These are phyloP conservation scores for Lathyrus tuberosus DNA, from an alignment of 306 rosid genomes.

Conservation along the genomic window DNA sequence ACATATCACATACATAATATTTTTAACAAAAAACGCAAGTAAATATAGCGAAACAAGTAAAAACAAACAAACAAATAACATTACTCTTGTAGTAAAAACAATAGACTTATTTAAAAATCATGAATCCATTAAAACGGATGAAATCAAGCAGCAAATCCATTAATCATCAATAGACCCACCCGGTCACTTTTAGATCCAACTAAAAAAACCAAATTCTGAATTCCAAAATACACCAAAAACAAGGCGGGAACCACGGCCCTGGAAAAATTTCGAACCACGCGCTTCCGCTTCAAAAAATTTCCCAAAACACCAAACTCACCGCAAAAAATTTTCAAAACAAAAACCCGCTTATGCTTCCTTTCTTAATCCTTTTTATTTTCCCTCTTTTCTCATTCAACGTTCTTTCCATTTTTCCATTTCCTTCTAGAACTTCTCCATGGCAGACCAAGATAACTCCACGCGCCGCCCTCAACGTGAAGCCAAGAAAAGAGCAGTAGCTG, in stretches of 20 bases:
- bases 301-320: background rate
- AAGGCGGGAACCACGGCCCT: slow-evolving; percentile 21
- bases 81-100: no score
- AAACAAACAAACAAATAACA: no score
- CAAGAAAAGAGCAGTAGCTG: slow-evolving; percentile 59
- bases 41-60: no score
- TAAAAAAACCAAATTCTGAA: background rate
- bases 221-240: background rate
- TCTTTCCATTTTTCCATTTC: background rate
- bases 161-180: background rate
- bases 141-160: background rate
- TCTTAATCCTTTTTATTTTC: slow-evolving; percentile 25
- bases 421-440: slow-evolving; percentile 11
- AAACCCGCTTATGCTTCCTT: background rate
- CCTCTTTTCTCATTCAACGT: background rate
- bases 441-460: slow-evolving; percentile 4
- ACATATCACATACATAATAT: no score
- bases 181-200: background rate
- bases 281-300: slow-evolving; percentile 13
- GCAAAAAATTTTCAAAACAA: background rate
- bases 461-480: slow-evolving; percentile 63
- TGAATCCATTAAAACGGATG: no score
- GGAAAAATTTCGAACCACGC: slow-evolving; percentile 17
- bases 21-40: no score
- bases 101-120: no score